Conservation (phyloP, 176 grass and related monocot species). For the Metroxylon sagu region DNA sequence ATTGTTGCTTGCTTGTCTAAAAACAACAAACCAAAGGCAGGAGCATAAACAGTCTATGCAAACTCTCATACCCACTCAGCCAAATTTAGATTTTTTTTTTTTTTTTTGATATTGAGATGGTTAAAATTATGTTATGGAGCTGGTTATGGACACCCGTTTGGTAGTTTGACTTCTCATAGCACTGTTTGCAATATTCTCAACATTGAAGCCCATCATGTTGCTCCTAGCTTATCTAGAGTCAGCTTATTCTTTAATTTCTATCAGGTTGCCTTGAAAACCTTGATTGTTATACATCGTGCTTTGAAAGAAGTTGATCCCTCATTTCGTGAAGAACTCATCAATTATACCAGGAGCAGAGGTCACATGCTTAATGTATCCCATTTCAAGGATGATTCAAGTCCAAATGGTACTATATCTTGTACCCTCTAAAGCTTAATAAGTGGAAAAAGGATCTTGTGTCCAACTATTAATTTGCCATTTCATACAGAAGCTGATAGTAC, state of each 20-base stretch:
- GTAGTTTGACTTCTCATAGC: no score
- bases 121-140: no score
- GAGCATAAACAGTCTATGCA: no score
- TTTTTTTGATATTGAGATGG: no score
- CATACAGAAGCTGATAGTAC: no score
- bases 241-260: background rate
- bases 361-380: constrained; percentile 21
- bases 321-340: constrained; percentile 10
- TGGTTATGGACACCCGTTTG: no score
- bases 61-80: no score
- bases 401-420: constrained; percentile 8
- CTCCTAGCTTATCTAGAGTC: background rate
- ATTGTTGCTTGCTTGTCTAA: no score
- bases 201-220: no score
- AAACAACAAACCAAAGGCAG: no score
- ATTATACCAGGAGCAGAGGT: constrained; percentile 3
- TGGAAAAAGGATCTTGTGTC: background rate
- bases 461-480: background rate
- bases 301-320: constrained; percentile 19
- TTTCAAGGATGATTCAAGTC: constrained; percentile 24
- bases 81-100: no score
- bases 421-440: background rate
- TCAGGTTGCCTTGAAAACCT: constrained; percentile 23
- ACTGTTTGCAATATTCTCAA: no score
- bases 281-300: constrained; percentile 18